Base-by-base conservation (phyloP, 192 early-diverging fungal species). In the Coemansia sp. region DNA sequence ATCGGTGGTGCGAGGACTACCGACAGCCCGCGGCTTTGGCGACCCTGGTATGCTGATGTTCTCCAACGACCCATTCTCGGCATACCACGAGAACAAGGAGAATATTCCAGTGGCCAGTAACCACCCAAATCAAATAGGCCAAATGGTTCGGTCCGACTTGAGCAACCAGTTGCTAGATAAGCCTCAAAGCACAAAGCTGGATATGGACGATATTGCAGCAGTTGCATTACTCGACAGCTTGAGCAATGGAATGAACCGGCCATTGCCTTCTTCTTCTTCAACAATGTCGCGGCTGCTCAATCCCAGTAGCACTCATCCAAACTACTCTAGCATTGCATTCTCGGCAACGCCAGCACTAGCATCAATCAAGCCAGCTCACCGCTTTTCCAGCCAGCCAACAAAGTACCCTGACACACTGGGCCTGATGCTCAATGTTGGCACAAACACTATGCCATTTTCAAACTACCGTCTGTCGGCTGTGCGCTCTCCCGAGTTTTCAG, bases 181-280 rank as follows among this genome's bases (percentile, higher is more conserved):
- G 22, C 23, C 23, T 16, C 12, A 17, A 60, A 16, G 27, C 27
- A 60, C 26, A 16, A 19, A 17, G n/a, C 49, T 77, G 51, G 69
- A 67, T 19, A 58, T 74, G 35, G 71, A 74, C 48, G 78, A 80
- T 45, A 80, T 80, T 54, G 72, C 78, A 5, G 78, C 78, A 0
- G 78, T 80, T 7, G 78, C 78, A 3, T 52, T 80, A 19, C 72
- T 80, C 14, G 78, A 75, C 45, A 80, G 78, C 39, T 43, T 80
- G 23, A 75, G 78, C 61, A 63, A 61, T 17, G 65, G 62, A 29
- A n/a, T 37, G 11, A 38, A 35, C 12, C 41, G 63, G 41, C 27
- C 23, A 16, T 8, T 19, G 3, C 3, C 21, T 12, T 8, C 50
- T 21, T 29, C 62, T 9, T 65, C 67, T 27, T 54, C 60, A 7